Base-by-base conservation (phyloP, 2,329 filamentous ascomycete species). In the Scedosporium aurantiacum region DNA sequence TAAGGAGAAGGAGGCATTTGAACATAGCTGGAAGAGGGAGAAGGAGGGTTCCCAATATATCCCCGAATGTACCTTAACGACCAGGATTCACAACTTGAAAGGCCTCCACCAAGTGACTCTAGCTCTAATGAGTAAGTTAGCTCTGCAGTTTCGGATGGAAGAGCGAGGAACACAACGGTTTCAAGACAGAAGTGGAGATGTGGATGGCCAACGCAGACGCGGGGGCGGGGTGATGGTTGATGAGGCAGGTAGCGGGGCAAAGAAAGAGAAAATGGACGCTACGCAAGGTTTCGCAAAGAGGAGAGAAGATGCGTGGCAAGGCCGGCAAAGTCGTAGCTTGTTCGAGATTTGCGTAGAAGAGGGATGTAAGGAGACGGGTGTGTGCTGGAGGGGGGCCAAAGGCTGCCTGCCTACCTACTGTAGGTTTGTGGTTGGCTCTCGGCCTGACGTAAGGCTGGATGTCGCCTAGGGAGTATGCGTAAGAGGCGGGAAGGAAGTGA, bases 371-470 rank as follows among this genome's bases (percentile, higher is more conserved):
- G 54, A 58, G 45, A 61, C 59, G 40, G 40, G 32, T 23, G n/a
- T 16, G 58, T 52, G 40, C 45, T 32, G 40, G 32, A 37, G 32
- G 18, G 18, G 32, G 28, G 40, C 21, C 25, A 32, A 45, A 61
- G 18, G 43, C 28, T 54, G 60, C 25, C 56, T 45, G 54, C 56
- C 28, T 54, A 55, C n/a, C 55, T 43, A 40, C 55, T 41, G 23
- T 58, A 57, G 43, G 27, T 25, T 50, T 58, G 41, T 10, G 60
- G 32, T 37, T 50, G 47, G 47, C 16, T 47, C 18, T 47, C 40
- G 37, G 43, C 60, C 54, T 57, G 60, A 61, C 55, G 56, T 58
- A 58, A 61, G 56, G 54, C 18, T 23, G 18, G 23, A 14, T 14
- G n/a, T n/a, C n/a, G 18, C 32, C 12, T 43, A 5, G 47, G 18